A percentile compares a stretch with the other conserved stretches of the same genome.
These are phyloP conservation scores for Ceratorhiza oryzae-sativae DNA, from an alignment of 1,284 basidiomycete genomes.

Conservation along the genomic window DNA sequence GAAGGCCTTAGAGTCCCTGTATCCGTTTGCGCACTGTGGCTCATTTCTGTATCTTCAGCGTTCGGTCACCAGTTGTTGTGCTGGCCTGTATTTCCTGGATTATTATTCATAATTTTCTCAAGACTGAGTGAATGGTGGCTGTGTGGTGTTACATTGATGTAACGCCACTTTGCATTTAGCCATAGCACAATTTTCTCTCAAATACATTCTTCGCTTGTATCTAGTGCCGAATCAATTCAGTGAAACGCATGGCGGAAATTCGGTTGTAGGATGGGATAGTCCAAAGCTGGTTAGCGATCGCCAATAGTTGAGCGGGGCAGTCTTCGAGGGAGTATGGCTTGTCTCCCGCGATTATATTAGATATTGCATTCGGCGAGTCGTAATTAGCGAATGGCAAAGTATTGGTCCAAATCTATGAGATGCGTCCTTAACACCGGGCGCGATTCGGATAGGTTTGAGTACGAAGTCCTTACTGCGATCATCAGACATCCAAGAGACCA, in stretches of 20 bases:
- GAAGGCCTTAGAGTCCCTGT: background rate
- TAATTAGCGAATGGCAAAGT: background rate
- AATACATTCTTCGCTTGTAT: no score
- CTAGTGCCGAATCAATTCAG: no score
- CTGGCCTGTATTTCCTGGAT: background rate
- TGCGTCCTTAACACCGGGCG: background rate
- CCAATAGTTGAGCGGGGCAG: background rate
- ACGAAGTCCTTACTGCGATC: slow-evolving; percentile 6
- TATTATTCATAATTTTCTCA: no score
- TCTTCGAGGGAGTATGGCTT: background rate
- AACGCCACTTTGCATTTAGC: no score
- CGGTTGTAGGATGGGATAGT: background rate
- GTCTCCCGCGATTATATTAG: background rate
- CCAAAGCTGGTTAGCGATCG: background rate
- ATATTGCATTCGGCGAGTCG: background rate
- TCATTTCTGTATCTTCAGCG: background rate
- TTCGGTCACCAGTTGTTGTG: slow-evolving; percentile 1
- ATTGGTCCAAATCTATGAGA: background rate
- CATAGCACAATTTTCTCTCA: no score
- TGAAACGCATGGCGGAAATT: background rate
- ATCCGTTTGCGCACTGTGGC: slow-evolving; percentile 2
- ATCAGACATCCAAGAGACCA: slow-evolving; percentile 25
- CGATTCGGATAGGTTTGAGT: background rate
- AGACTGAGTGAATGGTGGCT: no score
- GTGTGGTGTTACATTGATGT: no score